These are phyloP conservation scores for Volvox carteri DNA, from an alignment of 163 green algal genomes.

Conservation along the genomic window DNA sequence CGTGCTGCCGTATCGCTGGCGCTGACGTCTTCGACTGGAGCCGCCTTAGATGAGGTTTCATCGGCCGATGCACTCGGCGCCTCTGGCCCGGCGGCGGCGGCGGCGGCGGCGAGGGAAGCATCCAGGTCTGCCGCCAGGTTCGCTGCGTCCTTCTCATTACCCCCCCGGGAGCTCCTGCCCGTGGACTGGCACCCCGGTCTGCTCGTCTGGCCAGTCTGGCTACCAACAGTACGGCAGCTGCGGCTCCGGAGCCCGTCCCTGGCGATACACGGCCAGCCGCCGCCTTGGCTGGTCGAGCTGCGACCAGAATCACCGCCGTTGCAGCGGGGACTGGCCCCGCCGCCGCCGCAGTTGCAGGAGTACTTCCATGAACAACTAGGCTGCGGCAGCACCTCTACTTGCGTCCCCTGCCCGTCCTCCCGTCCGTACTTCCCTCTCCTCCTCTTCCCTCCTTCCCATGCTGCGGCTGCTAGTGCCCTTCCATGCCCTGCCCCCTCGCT, in stretches of 20 bases:
- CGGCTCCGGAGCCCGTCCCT: neutral
- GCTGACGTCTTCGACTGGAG: too few relatives aligned
- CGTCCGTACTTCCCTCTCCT: neutral
- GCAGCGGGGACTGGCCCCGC: neutral
- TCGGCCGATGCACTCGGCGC: neutral
- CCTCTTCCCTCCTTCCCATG: neutral
- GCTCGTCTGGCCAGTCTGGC: slow-evolving; percentile 9
- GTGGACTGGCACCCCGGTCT: neutral
- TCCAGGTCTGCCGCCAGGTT: neutral
- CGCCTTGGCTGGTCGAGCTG: slow-evolving; percentile 15
- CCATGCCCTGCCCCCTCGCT: neutral
- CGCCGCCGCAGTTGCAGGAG: neutral
- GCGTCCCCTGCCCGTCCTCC: neutral
- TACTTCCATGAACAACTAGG: too few relatives aligned
- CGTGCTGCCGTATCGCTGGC: neutral
- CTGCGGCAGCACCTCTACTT: neutral
- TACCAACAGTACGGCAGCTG: neutral
- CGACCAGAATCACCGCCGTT: neutral
- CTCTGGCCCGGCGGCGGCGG: neutral
- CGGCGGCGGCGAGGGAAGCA: too few relatives aligned
- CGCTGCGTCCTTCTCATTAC: neutral
- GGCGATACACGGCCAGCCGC: neutral
- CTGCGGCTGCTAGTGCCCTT: neutral
- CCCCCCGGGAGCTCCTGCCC: slow-evolving; percentile 1
- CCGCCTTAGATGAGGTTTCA: too few relatives aligned